phyloP scores from a whole-genome alignment of 1,284 basidiomycete genomes.

The Pseudozyma sp. region DNA sequence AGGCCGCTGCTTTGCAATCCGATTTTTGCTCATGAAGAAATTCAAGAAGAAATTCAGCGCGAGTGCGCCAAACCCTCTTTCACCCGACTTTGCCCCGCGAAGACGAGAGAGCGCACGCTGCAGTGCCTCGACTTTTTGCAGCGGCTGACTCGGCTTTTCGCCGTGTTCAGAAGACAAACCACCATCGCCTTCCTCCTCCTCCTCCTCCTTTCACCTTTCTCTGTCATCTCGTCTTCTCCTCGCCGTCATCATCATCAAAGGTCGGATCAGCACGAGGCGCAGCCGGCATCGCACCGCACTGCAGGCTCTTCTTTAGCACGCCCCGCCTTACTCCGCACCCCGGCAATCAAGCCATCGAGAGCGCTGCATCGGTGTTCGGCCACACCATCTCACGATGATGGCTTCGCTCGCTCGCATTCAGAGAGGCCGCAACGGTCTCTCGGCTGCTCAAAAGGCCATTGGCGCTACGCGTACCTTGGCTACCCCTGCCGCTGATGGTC shows the following conservation, averaged over 20 bases:
- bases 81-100: slow-evolving; percentile 10
- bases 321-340: neutral
- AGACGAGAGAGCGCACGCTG: neutral
- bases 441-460: slow-evolving; percentile 38
- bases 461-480: slow-evolving; percentile 36
- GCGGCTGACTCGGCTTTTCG: slow-evolving; percentile 21
- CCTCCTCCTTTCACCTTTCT: neutral
- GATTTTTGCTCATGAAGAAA: neutral
- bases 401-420: slow-evolving; percentile 46
- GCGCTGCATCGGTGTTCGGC: neutral
- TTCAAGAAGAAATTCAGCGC: neutral
- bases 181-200: neutral
- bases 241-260: neutral
- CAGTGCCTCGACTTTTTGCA: neutral
- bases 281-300: neutral
- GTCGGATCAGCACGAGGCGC: neutral
- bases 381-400: slow-evolving; percentile 20
- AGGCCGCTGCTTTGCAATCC: neutral
- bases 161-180: neutral
- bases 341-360: slow-evolving; percentile 2
- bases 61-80: neutral
- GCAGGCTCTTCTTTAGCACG: neutral
- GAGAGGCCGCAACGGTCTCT: slow-evolving; percentile 37
- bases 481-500: slow-evolving; percentile 37
- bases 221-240: neutral